phyloP scores from a whole-genome alignment of 2,329 filamentous ascomycete genomes.

The Myotisia sp. region DNA sequence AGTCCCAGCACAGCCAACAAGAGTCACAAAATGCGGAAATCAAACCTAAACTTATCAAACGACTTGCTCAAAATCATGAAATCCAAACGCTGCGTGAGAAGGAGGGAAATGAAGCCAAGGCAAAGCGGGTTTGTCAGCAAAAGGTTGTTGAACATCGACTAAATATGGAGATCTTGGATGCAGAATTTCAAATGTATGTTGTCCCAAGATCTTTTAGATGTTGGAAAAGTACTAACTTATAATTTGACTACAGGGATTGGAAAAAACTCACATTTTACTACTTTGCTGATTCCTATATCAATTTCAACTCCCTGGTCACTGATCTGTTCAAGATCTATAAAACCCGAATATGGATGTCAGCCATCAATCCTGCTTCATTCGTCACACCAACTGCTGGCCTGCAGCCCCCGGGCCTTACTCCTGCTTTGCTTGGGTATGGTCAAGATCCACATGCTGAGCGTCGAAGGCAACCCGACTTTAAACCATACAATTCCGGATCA shows the following conservation, averaged over 20 bases:
- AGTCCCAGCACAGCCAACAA: slow-evolving; percentile 57
- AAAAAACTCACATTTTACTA: slow-evolving; percentile 99
- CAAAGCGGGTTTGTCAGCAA: slow-evolving; percentile 89
- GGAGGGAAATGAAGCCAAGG: slow-evolving; percentile 93
- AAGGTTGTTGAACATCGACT: slow-evolving; percentile 90
- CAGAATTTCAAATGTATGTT: slow-evolving; percentile 92
- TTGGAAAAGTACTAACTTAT: slow-evolving; percentile 11
- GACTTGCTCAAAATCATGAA: slow-evolving; percentile 81
- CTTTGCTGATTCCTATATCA: slow-evolving; percentile 95
- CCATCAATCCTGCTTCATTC: slow-evolving; percentile 94
- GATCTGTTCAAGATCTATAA: slow-evolving; percentile 99
- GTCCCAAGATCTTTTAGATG: background rate
- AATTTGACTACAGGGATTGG: slow-evolving; percentile 57
- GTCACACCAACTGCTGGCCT: slow-evolving; percentile 61
- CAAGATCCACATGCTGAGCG: slow-evolving; percentile 27
- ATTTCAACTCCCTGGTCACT: slow-evolving; percentile 94
- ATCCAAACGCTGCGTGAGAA: slow-evolving; percentile 82
- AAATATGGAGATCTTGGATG: slow-evolving; percentile 97
- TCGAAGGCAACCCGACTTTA: slow-evolving; percentile 27
- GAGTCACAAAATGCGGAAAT: slow-evolving; percentile 60
- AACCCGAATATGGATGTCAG: slow-evolving; percentile 98
- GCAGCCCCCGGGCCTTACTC: slow-evolving; percentile 38
- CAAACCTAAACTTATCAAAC: slow-evolving; percentile 93
- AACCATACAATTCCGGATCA: slow-evolving; percentile 16
- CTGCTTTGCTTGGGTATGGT: slow-evolving; percentile 37